phyloP scores from a whole-genome alignment of 2,329 filamentous ascomycete species.

The Pseudocercospora crystallina region DNA sequence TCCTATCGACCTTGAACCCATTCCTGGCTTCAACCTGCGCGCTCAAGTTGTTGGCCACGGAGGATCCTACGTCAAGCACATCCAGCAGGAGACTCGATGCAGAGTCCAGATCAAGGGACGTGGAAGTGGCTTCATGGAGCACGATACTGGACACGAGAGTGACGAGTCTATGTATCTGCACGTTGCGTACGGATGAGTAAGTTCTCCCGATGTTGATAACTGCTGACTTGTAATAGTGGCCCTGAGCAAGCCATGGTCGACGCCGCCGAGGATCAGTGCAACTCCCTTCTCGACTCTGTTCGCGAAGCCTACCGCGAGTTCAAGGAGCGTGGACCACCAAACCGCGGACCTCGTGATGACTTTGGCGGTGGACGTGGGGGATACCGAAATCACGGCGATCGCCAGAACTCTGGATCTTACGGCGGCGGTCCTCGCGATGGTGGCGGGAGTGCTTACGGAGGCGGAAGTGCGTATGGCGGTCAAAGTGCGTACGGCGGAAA shows the following conservation, averaged over 20 bases:
- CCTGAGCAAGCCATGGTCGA: constrained; percentile 85
- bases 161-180: constrained; percentile 97
- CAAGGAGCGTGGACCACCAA: constrained; percentile 64
- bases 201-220: not conserved
- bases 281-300: constrained; percentile 83
- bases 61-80: constrained; percentile 95
- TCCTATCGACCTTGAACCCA: constrained; percentile 82
- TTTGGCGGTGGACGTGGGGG: constrained; percentile 42
- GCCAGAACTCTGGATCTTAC: constrained; percentile 35
- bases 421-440: constrained; percentile 40
- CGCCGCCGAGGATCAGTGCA: constrained; percentile 81
- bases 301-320: constrained; percentile 84
- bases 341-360: constrained; percentile 42
- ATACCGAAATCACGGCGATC: constrained; percentile 39
- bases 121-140: constrained; percentile 90
- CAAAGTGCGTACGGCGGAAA: constrained; percentile 23
- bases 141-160: constrained; percentile 81
- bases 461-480: constrained; percentile 21
- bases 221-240: constrained; percentile 56
- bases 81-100: constrained; percentile 91
- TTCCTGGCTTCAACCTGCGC: constrained; percentile 92
- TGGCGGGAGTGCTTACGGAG: constrained; percentile 39
- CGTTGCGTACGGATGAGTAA: constrained; percentile 68
- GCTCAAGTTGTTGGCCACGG: constrained; percentile 94
- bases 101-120: constrained; percentile 98